Conservation (phyloP, 768 basidiomycete genomes). For the Calocybe gangraenosa region DNA sequence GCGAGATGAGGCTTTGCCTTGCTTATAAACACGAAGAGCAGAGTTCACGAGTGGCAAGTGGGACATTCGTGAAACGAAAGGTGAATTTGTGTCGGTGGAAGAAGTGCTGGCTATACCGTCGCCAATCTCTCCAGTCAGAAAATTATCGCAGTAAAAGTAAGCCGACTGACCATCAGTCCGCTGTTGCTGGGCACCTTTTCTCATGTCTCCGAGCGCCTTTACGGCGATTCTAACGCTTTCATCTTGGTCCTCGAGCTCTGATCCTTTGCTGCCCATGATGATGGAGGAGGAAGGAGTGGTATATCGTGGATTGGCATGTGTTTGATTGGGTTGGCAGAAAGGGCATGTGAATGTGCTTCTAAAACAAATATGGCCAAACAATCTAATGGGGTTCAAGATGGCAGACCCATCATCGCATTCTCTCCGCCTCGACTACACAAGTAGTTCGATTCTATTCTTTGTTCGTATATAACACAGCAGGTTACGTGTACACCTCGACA, state of each 20-base stretch:
- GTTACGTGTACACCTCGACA: too few relatives aligned
- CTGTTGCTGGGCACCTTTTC: slow-evolving; percentile 39
- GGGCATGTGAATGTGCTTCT: slow-evolving; percentile 13
- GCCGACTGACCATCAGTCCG: slow-evolving; percentile 12
- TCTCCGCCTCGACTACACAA: too few relatives aligned
- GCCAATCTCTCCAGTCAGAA: too few relatives aligned
- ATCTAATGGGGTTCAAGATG: slow-evolving; percentile 1
- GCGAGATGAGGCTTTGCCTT: slow-evolving; percentile 77
- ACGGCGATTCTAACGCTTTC: slow-evolving; percentile 80
- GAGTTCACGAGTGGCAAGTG: slow-evolving; percentile 69
- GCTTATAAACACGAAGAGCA: slow-evolving; percentile 73
- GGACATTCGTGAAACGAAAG: slow-evolving; percentile 52
- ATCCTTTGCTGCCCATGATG: slow-evolving; percentile 14
- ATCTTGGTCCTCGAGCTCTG: slow-evolving; percentile 46
- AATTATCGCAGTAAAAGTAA: too few relatives aligned
- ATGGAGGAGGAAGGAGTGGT: slow-evolving; percentile 10
- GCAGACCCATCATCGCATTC: too few relatives aligned
- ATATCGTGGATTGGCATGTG: slow-evolving; percentile 10
- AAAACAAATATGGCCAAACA: slow-evolving; percentile 6
- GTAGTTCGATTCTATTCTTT: too few relatives aligned
- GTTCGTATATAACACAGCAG: too few relatives aligned
- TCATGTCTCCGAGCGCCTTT: slow-evolving; percentile 74
- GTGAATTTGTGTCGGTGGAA: slow-evolving; percentile 20
- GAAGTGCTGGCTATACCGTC: slow-evolving; percentile 8
- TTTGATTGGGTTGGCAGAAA: slow-evolving; percentile 7